These are phyloP conservation scores for Fusarium lateritium DNA, from an alignment of 2,329 filamentous ascomycete species.

Conservation along the genomic window DNA sequence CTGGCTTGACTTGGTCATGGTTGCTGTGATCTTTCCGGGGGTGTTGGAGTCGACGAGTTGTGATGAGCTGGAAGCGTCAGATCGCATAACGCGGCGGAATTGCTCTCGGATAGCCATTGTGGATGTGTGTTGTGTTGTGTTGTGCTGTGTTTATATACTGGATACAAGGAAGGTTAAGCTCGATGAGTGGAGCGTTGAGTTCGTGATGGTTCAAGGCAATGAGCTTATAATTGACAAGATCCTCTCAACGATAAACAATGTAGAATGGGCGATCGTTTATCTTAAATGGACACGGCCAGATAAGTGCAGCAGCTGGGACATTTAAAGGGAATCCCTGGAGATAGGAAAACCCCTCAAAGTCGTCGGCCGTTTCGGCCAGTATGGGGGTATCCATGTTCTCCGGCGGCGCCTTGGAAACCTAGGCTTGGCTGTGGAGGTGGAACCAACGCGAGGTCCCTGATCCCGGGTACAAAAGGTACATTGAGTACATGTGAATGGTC, in stretches of 20 bases:
- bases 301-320: constrained; percentile 35
- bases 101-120: constrained; percentile 61
- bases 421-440: constrained; percentile 44
- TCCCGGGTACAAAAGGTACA: constrained; percentile 37
- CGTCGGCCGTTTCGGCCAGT: constrained; percentile 44
- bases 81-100: constrained; percentile 59
- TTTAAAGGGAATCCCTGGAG: constrained; percentile 44
- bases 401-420: constrained; percentile 43
- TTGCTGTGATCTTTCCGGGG: constrained; percentile 49
- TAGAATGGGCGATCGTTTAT: constrained; percentile 27
- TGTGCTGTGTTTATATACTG: constrained; percentile 10
- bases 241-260: constrained; percentile 16
- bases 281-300: constrained; percentile 25
- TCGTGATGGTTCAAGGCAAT: constrained; percentile 11
- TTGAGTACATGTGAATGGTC: constrained; percentile 2
- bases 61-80: constrained; percentile 51
- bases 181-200: constrained; percentile 12
- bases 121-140: constrained; percentile 20
- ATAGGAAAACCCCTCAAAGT: constrained; percentile 50
- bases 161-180: constrained; percentile 1
- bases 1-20: constrained; percentile 51
- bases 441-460: constrained; percentile 29
- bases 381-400: constrained; percentile 42
- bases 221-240: constrained; percentile 25
- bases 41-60: constrained; percentile 53